These are phyloP conservation scores for Metschnikowia similis DNA, from an alignment of 805 yeast species.

Conservation along the genomic window DNA sequence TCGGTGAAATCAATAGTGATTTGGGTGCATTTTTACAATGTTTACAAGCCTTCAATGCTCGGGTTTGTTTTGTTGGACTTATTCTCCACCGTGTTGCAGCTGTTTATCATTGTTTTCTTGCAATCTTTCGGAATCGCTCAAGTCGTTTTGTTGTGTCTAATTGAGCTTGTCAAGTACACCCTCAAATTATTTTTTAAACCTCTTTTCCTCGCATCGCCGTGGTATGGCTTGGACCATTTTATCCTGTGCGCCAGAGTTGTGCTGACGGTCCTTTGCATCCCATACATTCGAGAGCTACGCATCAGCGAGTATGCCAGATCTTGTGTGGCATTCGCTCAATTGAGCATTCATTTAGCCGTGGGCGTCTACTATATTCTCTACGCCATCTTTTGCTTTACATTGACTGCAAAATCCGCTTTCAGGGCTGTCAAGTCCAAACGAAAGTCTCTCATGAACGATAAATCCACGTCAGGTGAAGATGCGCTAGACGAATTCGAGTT, in stretches of 20 bases:
- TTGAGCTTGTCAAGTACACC: constrained; percentile 29
- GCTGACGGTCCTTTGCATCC: constrained; percentile 39
- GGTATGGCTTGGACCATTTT: constrained; percentile 30
- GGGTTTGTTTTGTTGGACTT: constrained; percentile 37
- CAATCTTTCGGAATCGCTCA: constrained; percentile 45
- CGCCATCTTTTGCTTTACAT: constrained; percentile 25
- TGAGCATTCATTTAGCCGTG: constrained; percentile 39
- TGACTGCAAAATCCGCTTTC: constrained; percentile 23
- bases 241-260: constrained; percentile 36
- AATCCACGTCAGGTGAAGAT: not conserved
- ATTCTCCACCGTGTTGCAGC: constrained; percentile 24
- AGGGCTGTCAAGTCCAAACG: constrained; percentile 4
- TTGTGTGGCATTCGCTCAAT: constrained; percentile 41
- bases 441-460: not conserved
- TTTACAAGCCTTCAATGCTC: constrained; percentile 40
- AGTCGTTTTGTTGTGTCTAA: constrained; percentile 31
- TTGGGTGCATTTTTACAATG: constrained; percentile 45
- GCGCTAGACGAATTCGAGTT: constrained; percentile 7
- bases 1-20: constrained; percentile 43
- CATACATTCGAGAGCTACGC: constrained; percentile 35
- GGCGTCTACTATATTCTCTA: constrained; percentile 26
- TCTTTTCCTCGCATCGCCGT: constrained; percentile 22
- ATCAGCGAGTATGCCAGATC: constrained; percentile 37
- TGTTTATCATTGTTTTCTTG: constrained; percentile 41
- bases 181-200: constrained; percentile 25